Evolutionary conservation across 129 eudicot species (phyloP), one percentile per base, ranked within the genome.

Genomic region (Heracleum sosnowskyi): DNA sequence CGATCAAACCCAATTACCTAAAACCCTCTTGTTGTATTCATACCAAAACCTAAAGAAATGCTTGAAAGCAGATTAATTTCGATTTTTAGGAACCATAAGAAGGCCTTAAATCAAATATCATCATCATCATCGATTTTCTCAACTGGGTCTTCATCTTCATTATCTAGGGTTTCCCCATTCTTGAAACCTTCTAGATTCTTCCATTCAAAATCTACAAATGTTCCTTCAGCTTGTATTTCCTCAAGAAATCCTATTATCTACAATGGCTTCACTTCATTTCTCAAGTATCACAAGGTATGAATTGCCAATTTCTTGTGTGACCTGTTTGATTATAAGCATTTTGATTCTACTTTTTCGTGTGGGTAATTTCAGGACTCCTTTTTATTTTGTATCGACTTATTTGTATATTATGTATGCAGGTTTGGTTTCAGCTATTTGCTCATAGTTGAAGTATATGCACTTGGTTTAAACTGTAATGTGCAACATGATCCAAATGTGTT

Each of bases 41-140:
- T 47, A 22, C 26, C 6, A 5, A 20, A 51, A 51, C 24, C 2
- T 16, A 40, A 41, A 41, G 49, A 33, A 80, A 89, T 82, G 88
- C 68, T 87, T 55, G 91, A 84, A 81, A 90, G 85, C 84, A 88
- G 91, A 92, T 53, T 90, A 81, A 78, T 88, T 70, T 47, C 91
- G 62, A 79, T 90, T 44, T 13, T 88, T 47, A 74, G 87, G 82
- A 84, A 78, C 73, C 80, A 55, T 28, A 90, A 73, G 79, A 92
- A 82, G 80, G 57, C 82, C 34, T 42, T 88, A 5, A 46, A 82
- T 83, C 73, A 79, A 60, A 2, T 11, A n/a, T 70, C 81, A 1
- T 41, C 80, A 64, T 79, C 81, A 0, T 68, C 80, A 64, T 79
- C 81, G 0, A 57, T 83, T 13, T 70, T 42, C 22, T 73, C 85